These are phyloP conservation scores for Candida tammaniensis DNA, from an alignment of 805 yeast genomes.

Conservation along the genomic window DNA sequence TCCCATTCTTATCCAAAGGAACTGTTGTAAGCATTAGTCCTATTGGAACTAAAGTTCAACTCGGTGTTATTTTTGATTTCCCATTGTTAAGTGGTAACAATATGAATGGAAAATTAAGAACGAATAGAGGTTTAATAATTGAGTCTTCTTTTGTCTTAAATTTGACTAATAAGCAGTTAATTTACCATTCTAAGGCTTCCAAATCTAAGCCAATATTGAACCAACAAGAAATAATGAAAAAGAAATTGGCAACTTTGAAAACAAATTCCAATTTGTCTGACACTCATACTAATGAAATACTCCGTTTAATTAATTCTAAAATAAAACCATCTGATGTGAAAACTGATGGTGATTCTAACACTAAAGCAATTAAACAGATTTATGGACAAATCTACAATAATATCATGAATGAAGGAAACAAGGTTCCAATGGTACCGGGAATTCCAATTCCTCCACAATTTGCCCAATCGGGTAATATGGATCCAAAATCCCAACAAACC, in stretches of 20 bases:
- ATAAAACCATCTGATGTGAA: constrained; percentile 13
- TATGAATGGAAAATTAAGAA: constrained; percentile 70
- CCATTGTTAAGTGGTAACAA: constrained; percentile 80
- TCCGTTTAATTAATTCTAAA: constrained; percentile 42
- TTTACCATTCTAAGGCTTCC: constrained; percentile 71
- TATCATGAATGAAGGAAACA: constrained; percentile 38
- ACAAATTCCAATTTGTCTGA: constrained; percentile 16
- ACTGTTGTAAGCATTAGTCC: constrained; percentile 70
- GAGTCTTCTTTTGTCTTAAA: constrained; percentile 82
- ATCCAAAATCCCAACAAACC: not conserved
- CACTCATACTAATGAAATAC: constrained; percentile 34
- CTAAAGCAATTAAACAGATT: constrained; percentile 38
- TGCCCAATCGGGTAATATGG: not conserved
- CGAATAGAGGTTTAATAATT: constrained; percentile 81
- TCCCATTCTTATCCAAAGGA: constrained; percentile 84
- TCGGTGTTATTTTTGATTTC: constrained; percentile 81
- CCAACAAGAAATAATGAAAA: constrained; percentile 15
- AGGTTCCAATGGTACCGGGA: constrained; percentile 35
- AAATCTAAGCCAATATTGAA: constrained; percentile 18
- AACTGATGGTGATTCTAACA: constrained; percentile 18
- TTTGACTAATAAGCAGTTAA: constrained; percentile 68
- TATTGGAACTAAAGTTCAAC: constrained; percentile 58
- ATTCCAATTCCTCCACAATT: constrained; percentile 8
- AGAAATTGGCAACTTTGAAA: constrained; percentile 15
- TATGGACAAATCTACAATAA: constrained; percentile 43